Percentiles rank a stretch among this genome's conserved stretches.
phyloP scores from a whole-genome alignment of 441 rosid genomes.

The Gossypium davidsonii region DNA sequence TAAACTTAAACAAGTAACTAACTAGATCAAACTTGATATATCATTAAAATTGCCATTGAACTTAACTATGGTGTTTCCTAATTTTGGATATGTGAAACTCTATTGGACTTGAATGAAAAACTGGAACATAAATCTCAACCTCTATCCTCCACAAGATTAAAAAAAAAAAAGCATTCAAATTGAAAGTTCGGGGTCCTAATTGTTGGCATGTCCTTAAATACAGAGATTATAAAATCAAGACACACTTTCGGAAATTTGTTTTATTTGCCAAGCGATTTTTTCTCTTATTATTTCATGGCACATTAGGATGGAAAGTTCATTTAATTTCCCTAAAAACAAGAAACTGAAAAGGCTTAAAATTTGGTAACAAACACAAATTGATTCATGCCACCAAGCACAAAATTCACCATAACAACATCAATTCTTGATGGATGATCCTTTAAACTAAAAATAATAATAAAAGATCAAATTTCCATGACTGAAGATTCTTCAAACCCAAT shows the following conservation, averaged over 20 bases:
- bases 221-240: background rate
- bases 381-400: background rate
- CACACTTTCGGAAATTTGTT: background rate
- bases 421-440: background rate
- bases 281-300: background rate
- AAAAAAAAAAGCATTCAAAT: background rate
- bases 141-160: background rate
- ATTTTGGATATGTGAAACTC: background rate
- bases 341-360: background rate
- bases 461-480: background rate
- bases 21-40: background rate
- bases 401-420: background rate
- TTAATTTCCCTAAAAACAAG: background rate
- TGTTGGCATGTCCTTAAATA: background rate
- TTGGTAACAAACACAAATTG: background rate
- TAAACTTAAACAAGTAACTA: background rate
- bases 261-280: background rate
- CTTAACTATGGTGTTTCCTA: background rate
- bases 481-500: background rate
- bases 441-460: background rate
- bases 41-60: background rate
- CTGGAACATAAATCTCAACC: background rate
- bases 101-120: background rate
- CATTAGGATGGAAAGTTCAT: background rate
- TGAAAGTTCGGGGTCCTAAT: background rate